phyloP scores from a whole-genome alignment of 768 basidiomycete genomes.

The Pleurotus giganteus region DNA sequence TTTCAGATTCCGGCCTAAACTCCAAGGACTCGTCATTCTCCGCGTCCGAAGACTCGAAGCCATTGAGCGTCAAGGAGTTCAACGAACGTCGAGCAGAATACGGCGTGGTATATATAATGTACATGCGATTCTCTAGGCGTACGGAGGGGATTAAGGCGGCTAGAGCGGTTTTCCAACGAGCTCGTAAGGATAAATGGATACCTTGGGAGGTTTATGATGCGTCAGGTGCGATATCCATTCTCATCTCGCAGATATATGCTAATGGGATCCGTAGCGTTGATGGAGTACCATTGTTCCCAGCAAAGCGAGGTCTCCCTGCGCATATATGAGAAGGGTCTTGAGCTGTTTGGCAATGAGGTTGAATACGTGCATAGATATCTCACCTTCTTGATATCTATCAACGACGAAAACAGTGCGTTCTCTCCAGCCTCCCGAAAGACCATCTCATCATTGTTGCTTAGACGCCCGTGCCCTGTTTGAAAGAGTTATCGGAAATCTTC shows the following conservation, averaged over 20 bases:
- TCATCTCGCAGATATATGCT: conserved; percentile 1
- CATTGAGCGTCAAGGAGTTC: conserved; percentile 51
- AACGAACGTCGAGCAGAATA: conserved; percentile 64
- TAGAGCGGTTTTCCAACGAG: conserved; percentile 75
- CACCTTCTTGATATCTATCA: conserved; percentile 89
- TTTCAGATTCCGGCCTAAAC: conserved; percentile 27
- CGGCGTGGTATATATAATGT: conserved; percentile 81
- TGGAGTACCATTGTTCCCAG: conserved; percentile 93
- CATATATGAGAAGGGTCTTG: conserved; percentile 93
- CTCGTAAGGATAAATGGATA: conserved; percentile 70
- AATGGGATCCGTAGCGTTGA: conserved; percentile 58
- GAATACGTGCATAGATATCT: conserved; percentile 89
- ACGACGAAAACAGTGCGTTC: conserved; percentile 89
- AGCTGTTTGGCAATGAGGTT: conserved; percentile 75
- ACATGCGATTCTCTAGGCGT: conserved; percentile 89
- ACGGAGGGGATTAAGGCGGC: conserved; percentile 85
- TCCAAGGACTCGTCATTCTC: conserved; percentile 47
- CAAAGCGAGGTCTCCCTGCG: conserved; percentile 75
- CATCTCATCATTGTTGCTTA: conserved; percentile 26
- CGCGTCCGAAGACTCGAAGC: conserved; percentile 47
- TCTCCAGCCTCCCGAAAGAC: not conserved
- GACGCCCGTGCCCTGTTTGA: conserved; percentile 97
- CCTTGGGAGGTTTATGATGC: conserved; percentile 96
- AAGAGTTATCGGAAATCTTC: conserved; percentile 75
- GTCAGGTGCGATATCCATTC: conserved; percentile 54